Evolutionary conservation across 306 rosid genomes (phyloP), one percentile per base, ranked within the genome.

Genomic region (Lablab purpureus): DNA sequence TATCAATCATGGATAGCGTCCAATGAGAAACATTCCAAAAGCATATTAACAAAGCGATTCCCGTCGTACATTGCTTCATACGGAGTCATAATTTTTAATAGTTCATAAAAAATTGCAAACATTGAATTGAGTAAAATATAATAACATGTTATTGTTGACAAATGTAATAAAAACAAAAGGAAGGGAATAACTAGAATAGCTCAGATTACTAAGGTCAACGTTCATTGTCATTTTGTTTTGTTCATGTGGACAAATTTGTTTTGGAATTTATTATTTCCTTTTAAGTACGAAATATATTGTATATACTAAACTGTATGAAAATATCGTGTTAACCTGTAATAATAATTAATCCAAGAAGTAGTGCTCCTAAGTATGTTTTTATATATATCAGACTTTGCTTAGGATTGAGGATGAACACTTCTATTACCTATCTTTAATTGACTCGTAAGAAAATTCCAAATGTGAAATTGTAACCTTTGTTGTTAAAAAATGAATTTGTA

Each of bases 11-110:
- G 74, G 58, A 68, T 81, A 76, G 40, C 17, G 15, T 82, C 73
- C 77, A 82, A 47, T 59, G 10, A 49, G 67, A 76, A 69, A 82
- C 77, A 34, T 47, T 75, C 81, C 47, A 68, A 68, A 68, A 46
- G 37, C 55, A 9, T 80, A 25, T 21, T 55, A 54, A 32, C 70
- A 49, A 66, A 81, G 11, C 73, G 15, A 21, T 72, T 46, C 28
- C 76, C 50, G 17, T 12, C 55, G 37, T 55, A 62, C 77, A 28
- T 67, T 7, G 75, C 32, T 75, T 51, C 73, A 52, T 71, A 22
- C 37, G 63, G 71, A 55, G 45, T 28, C 43, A 23, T 63, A 17
- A 23, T 10, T 70, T 70, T 69, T 30, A 25, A 18, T 11, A n/a
- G 19, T 52, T 30, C 41, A 10, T 43, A 45, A 32, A 25, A 68